phyloP scores from a whole-genome alignment of 1,139 yeast species.

The Taphrina deformans region DNA sequence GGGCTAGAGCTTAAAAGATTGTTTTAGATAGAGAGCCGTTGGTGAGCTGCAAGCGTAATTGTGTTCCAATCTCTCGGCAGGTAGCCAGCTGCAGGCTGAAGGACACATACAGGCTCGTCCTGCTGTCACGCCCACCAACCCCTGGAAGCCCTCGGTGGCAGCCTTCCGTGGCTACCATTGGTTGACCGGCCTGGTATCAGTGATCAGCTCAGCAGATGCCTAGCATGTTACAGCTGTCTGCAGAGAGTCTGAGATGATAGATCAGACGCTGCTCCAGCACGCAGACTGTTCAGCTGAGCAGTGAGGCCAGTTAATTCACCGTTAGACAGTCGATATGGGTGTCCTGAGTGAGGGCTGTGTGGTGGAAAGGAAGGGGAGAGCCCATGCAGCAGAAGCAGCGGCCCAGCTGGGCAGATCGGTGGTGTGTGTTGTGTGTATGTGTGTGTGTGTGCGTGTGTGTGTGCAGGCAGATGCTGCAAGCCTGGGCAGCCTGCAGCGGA shows the following conservation, averaged over 20 bases:
- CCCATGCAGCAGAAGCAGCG: background rate
- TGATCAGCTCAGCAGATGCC: no score
- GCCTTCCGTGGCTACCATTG: no score
- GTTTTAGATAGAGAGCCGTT: background rate
- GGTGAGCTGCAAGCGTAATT: background rate
- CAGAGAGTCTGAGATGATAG: no score
- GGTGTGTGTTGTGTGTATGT: background rate
- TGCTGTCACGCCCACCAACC: background rate
- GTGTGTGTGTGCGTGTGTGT: background rate
- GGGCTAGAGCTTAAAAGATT: background rate
- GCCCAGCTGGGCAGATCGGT: background rate
- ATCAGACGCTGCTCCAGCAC: background rate
- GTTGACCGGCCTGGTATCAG: no score
- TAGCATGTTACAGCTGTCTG: no score
- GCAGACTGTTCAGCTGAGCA: no score
- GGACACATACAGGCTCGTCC: no score
- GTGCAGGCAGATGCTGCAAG: background rate
- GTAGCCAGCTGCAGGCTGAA: background rate
- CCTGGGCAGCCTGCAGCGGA: background rate
- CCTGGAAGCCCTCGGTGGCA: background rate
- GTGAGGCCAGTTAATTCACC: background rate
- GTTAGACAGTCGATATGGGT: no score
- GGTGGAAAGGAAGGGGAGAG: background rate
- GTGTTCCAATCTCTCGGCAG: background rate
- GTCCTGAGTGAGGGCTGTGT: no score